Evolutionary conservation across 345 rosid genomes (phyloP), one percentile per base, ranked within the genome.

Genomic region (Jatropha curcas): DNA sequence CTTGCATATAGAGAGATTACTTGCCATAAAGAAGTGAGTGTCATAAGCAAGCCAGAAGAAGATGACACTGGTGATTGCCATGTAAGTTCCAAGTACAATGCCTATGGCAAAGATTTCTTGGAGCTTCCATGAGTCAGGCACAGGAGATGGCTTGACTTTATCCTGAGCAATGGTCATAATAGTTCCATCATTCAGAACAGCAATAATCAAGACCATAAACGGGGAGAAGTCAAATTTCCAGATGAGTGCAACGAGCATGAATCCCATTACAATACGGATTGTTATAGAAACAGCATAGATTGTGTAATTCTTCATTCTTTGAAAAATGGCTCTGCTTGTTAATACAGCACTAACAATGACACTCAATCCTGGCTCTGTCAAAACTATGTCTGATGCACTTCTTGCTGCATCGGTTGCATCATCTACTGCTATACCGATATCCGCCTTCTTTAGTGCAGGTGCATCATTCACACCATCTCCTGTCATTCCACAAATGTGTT

Each of bases 391-490:
- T 0, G 91, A 89, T 55, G 98, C 97, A 48, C 96, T 67, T 60
- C 97, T 76, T 1, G 98, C 98, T 28, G 97, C 98, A 61, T 94
- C 98, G 1, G 97, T 94, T 71, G 92, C 90, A 84, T 92, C 97
- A 8, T 93, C 97, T 30, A 94, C 98, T 59, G 97, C 98, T 19
- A 93, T 93, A 62, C 98, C 97, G 46, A 93, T 93, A 72, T 93
- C 98, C 0, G 98, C 98, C 86, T 88, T 94, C 83, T 94, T 94
- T 75, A 94, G 77, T 12, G 98, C 97, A 4, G 96, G 98, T 65
- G 98, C 98, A 72, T 94, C 98, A 25, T 94, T 94, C 67, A 94
- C 97, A 68, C 98, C 98, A 80, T 94, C 98, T 27, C 98, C 97
- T 20, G 96, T 94, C 98, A 94, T 94, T 33, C 97, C 98, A 78